phyloP scores from a whole-genome alignment of 805 yeast genomes.

The Saturnispora serradocipensis region DNA sequence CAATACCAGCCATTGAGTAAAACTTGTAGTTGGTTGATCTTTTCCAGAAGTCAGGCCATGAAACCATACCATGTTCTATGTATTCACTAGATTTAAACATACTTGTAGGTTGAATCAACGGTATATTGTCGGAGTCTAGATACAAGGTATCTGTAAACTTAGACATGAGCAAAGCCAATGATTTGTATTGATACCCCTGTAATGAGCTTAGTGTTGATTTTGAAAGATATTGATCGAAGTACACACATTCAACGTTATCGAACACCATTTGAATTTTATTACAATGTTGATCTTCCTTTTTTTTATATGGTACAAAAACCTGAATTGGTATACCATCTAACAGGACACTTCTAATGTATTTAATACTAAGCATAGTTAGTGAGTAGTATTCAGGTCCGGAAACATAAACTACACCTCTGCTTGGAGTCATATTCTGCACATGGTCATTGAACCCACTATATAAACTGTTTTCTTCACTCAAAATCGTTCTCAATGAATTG shows the following conservation, averaged over 20 bases:
- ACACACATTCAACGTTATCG: slow-evolving; percentile 33
- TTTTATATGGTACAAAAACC: slow-evolving; percentile 36
- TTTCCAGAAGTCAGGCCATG: slow-evolving; percentile 69
- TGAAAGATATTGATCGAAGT: slow-evolving; percentile 30
- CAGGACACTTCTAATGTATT: slow-evolving; percentile 22
- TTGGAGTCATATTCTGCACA: slow-evolving; percentile 10
- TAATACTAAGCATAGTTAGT: slow-evolving; percentile 25
- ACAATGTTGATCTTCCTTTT: slow-evolving; percentile 38
- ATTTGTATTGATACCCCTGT: slow-evolving; percentile 15
- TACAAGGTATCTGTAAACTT: slow-evolving; percentile 34
- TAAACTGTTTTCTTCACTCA: slow-evolving; percentile 12
- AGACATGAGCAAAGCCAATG: slow-evolving; percentile 30
- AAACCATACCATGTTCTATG: slow-evolving; percentile 41
- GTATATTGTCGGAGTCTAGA: slow-evolving; percentile 37
- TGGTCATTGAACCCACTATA: slow-evolving; percentile 11
- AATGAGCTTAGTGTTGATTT: slow-evolving; percentile 15
- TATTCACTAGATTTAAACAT: slow-evolving; percentile 34
- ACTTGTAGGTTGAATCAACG: slow-evolving; percentile 28
- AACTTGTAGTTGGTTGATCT: slow-evolving; percentile 53
- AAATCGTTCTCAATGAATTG: slow-evolving; percentile 13
- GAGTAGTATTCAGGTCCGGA: slow-evolving; percentile 24
- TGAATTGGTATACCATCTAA: slow-evolving; percentile 35
- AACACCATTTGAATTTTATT: slow-evolving; percentile 32
- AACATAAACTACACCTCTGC: slow-evolving; percentile 25
- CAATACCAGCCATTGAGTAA: slow-evolving; percentile 39